Evolutionary conservation across 2,329 filamentous ascomycete genomes (phyloP), one percentile per base, ranked within the genome.

Genomic region (Canariomyces notabilis): DNA sequence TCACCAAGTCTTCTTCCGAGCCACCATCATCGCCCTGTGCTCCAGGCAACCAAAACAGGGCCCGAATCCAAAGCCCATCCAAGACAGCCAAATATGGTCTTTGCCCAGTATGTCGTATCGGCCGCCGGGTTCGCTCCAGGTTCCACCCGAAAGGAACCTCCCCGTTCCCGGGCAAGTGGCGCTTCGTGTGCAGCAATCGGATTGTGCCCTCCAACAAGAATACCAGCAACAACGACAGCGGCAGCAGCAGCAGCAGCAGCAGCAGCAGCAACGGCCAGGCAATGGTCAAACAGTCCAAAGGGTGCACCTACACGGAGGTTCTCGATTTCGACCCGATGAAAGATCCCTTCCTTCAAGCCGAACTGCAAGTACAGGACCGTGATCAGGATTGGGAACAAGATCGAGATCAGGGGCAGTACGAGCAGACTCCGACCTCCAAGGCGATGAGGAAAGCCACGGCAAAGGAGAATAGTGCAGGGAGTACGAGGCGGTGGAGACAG

Each of bases 81-180:
- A 19, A 8, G 22, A 33, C 33, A 19, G 14, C 40, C 31, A 50
- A 47, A 26, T 55, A 55, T 35, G 53, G 53, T 5, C 42, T 20
- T 5, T 55, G 53, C 42, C 51, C 53, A 2, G 14, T 14, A 19
- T 53, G 50, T 44, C 18, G 8, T 8, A 35, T 36, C 7, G 53
- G 53, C 20, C 46, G 44, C 14, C 46, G 48, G n/a, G 22, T 48
- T 14, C 44, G 53, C 31, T 37, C n/a, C 16, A 40, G 33, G 20
- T 51, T 45, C 46, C 43, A 47, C 14, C 48, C 33, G 19, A 2
- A 32, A 6, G 46, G 48, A 18, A 2, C 2, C 9, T 45, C 48
- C 18, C 35, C 33, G 2, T 19, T 49, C 46, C 14, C 31, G 6
- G 51, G 49, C 35, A 44, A 48, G 37, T 54, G 37, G 32, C 42